Evolutionary conservation across 169 alveolate species (phyloP).

Genomic region (Cryptosporidium parvum): DNA sequence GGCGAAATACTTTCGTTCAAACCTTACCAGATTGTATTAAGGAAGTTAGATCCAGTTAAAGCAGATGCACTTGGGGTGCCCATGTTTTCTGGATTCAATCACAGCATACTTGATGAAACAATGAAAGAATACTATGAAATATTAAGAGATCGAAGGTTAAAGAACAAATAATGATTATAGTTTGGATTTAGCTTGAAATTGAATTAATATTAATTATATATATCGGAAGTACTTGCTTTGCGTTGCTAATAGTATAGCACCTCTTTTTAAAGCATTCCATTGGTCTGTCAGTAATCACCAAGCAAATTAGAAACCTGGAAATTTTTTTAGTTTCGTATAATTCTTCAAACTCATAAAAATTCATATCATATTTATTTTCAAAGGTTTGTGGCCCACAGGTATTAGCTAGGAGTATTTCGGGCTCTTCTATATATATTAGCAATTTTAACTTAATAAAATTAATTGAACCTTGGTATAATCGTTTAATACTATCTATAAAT

Average conservation of each 20-base stretch:
- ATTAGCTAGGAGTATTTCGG: conserved; percentile 41
- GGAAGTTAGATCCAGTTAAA: conserved; percentile 66
- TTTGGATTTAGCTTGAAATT: not conserved
- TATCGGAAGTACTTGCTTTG: conserved; percentile 38
- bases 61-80: conserved; percentile 75
- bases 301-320: conserved; percentile 56
- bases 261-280: not conserved
- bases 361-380: not conserved
- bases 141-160: not conserved
- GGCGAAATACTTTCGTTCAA: conserved; percentile 40
- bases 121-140: conserved; percentile 37
- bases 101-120: conserved; percentile 14
- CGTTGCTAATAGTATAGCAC: conserved; percentile 8
- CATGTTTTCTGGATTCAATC: conserved; percentile 62
- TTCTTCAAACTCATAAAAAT: conserved; percentile 13
- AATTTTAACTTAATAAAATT: conserved; percentile 30
- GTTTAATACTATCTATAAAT: conserved; percentile 25
- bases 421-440: conserved; percentile 41
- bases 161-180: not conserved
- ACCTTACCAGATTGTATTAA: conserved; percentile 56
- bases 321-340: conserved; percentile 17
- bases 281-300: conserved; percentile 15
- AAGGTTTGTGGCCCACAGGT: conserved; percentile 41
- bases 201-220: conserved; percentile 39
- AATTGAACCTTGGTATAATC: not conserved